These are phyloP conservation scores for Talaromyces stipitatus DNA, from an alignment of 495 filamentous ascomycete genomes.

Conservation along the genomic window DNA sequence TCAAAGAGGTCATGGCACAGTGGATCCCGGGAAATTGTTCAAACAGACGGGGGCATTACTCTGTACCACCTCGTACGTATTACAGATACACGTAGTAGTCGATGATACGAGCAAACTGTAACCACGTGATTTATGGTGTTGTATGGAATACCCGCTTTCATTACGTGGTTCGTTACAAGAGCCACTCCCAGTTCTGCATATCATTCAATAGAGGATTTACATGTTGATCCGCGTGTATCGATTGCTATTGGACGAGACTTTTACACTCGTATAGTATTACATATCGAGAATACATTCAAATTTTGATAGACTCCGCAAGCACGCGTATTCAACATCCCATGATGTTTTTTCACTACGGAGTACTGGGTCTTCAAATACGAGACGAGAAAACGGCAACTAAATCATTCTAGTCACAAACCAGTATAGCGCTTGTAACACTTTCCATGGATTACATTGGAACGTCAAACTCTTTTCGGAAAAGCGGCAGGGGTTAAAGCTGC, in stretches of 20 bases:
- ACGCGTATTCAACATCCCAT: too few species aligned
- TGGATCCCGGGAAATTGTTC: neutral
- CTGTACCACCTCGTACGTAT: neutral
- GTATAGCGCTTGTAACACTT: neutral
- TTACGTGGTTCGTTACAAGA: neutral
- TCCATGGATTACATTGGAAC: neutral
- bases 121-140: neutral
- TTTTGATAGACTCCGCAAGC: too few species aligned
- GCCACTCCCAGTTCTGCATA: neutral
- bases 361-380: neutral
- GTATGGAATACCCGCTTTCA: neutral
- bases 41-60: too few species aligned
- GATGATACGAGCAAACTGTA: neutral
- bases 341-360: too few species aligned
- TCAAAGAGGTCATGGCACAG: neutral
- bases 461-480: neutral
- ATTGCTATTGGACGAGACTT: neutral
- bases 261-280: too few species aligned
- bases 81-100: neutral
- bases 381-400: neutral
- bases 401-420: neutral
- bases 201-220: neutral
- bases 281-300: too few species aligned
- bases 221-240: neutral
- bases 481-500: slow-evolving; percentile 1